These are phyloP conservation scores for Intubia oerlemansii DNA, from an alignment of 2,329 filamentous ascomycete genomes.

Conservation along the genomic window DNA sequence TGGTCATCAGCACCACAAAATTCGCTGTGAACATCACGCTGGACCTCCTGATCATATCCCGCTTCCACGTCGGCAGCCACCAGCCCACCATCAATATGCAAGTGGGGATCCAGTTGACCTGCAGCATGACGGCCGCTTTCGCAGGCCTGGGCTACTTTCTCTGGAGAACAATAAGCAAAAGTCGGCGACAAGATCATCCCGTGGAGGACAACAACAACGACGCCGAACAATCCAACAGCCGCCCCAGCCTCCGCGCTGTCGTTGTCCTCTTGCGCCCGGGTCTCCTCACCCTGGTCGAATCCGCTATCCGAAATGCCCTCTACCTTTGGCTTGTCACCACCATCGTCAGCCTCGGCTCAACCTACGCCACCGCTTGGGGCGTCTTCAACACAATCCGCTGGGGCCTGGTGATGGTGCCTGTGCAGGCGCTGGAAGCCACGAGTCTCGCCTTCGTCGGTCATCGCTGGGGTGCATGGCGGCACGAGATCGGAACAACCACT, in stretches of 20 bases:
- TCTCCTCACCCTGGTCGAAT: constrained; percentile 37
- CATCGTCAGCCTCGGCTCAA: constrained; percentile 38
- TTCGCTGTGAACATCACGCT: constrained; percentile 46
- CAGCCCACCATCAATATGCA: constrained; percentile 41
- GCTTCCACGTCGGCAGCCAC: constrained; percentile 33
- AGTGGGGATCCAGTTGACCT: constrained; percentile 39
- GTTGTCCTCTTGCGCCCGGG: constrained; percentile 33
- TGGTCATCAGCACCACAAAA: constrained; percentile 41
- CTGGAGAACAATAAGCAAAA: constrained; percentile 4
- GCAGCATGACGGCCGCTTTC: constrained; percentile 31
- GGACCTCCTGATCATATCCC: constrained; percentile 44
- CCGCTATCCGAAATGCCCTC: constrained; percentile 42
- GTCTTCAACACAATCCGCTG: constrained; percentile 55
- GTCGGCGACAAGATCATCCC: neutral
- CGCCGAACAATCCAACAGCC: too few relatives aligned
- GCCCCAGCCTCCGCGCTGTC: constrained; percentile 22
- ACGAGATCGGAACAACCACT: constrained; percentile 12
- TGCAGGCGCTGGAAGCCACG: constrained; percentile 44
- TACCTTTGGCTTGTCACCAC: constrained; percentile 50
- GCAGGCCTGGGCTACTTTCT: constrained; percentile 39
- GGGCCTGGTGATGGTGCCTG: constrained; percentile 55
- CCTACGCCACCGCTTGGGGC: constrained; percentile 53
- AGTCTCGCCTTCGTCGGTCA: constrained; percentile 42
- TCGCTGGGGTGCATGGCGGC: constrained; percentile 33
- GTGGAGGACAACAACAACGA: neutral